These are phyloP conservation scores for Lactarius hatsudake DNA, from an alignment of 768 basidiomycete genomes.

Conservation along the genomic window DNA sequence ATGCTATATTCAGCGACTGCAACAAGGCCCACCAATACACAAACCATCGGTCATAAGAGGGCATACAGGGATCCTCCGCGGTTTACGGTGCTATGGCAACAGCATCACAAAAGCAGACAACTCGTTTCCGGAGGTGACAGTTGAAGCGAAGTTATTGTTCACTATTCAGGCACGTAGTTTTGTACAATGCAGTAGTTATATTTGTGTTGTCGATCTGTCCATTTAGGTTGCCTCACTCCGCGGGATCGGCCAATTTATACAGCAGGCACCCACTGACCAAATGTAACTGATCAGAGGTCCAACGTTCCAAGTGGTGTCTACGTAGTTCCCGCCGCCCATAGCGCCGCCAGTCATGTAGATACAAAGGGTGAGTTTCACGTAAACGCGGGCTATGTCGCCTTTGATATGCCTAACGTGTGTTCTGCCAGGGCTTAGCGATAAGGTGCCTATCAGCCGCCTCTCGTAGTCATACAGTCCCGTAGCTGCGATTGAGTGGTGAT, in stretches of 20 bases:
- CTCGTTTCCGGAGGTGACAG: no score
- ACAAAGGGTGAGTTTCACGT: neutral
- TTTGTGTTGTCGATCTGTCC: neutral
- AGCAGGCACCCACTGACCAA: neutral
- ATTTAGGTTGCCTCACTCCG: neutral
- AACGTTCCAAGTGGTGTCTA: neutral
- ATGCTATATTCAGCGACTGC: no score
- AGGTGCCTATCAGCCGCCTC: neutral
- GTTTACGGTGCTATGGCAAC: neutral
- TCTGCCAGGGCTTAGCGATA: neutral
- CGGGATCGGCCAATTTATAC: neutral
- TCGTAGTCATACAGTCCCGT: neutral
- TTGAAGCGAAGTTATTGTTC: neutral
- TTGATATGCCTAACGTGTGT: neutral
- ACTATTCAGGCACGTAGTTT: no score
- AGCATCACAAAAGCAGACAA: neutral
- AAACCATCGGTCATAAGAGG: neutral
- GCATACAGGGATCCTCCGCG: neutral
- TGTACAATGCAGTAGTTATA: no score
- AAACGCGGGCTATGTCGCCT: neutral
- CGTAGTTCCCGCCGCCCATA: neutral
- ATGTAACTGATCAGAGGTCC: neutral
- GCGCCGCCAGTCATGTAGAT: neutral
- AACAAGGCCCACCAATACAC: no score
- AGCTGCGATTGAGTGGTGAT: no score